Conservation (phyloP, 2,329 filamentous ascomycete genomes). For the Penicillium occitanis region DNA sequence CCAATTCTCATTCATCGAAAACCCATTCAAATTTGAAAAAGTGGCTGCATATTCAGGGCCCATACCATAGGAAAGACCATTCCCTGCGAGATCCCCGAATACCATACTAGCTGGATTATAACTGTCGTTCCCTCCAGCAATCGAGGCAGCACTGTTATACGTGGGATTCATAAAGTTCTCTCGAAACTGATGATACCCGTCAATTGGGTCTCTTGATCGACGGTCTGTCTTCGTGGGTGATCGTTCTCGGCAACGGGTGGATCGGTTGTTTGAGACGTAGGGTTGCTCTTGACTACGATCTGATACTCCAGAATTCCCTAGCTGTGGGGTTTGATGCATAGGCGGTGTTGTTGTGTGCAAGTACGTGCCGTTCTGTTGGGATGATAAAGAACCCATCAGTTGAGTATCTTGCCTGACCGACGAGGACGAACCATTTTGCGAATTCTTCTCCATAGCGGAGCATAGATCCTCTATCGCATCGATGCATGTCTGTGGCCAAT, state of each 20-base stretch:
- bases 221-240: neutral
- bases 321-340: neutral
- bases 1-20: constrained; percentile 31
- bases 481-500: neutral
- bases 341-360: neutral
- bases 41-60: constrained; percentile 21
- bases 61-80: constrained; percentile 19
- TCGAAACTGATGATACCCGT: neutral
- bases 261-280: neutral
- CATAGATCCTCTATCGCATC: neutral
- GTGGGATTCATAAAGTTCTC: neutral
- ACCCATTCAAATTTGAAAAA: constrained; percentile 25
- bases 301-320: neutral
- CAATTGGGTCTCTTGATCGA: neutral
- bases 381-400: neutral
- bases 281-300: neutral
- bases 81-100: constrained; percentile 23
- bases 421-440: neutral
- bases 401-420: neutral
- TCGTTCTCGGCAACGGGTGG: neutral
- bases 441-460: neutral
- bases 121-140: neutral
- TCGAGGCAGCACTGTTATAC: constrained; percentile 13
- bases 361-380: neutral
- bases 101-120: constrained; percentile 25